These are phyloP conservation scores for Globisporangium solare DNA, from an alignment of 352 stramenopile genomes.

Conservation along the genomic window DNA sequence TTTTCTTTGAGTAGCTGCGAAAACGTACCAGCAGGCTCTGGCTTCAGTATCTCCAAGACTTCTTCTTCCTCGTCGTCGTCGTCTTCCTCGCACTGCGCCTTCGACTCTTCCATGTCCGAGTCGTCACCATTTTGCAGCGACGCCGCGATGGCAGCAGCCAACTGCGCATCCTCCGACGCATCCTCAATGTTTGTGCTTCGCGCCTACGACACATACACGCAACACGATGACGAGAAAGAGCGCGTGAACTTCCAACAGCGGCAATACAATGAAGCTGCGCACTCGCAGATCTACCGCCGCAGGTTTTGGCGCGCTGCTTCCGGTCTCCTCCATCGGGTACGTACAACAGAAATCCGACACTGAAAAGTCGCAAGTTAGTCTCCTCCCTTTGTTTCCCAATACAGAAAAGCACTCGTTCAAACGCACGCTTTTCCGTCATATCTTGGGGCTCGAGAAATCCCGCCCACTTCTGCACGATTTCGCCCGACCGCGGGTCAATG, in stretches of 20 bases:
- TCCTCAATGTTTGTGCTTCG: constrained; percentile 33
- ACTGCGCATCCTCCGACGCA: constrained; percentile 68
- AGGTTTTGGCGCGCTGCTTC: constrained; percentile 1
- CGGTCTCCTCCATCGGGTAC: constrained; percentile 30
- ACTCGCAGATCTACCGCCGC: constrained; percentile 3
- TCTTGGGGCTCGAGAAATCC: constrained; percentile 65
- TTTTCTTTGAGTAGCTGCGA: neutral
- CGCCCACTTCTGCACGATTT: constrained; percentile 61
- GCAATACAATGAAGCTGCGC: too few species aligned
- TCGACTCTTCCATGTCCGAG: constrained; percentile 23
- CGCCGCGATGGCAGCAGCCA: constrained; percentile 74
- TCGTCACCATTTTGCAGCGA: constrained; percentile 56
- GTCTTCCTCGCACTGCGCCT: constrained; percentile 29
- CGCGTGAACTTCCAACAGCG: too few species aligned
- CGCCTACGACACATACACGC: neutral
- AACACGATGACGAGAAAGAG: neutral
- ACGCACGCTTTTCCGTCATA: constrained; percentile 73
- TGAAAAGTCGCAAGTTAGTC: constrained; percentile 15
- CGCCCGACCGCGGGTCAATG: constrained; percentile 70
- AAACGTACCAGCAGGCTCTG: constrained; percentile 51
- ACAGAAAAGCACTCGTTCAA: neutral
- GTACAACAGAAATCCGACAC: constrained; percentile 70
- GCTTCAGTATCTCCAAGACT: constrained; percentile 31
- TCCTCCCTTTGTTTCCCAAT: too few species aligned
- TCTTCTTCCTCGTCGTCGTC: constrained; percentile 34